A percentile compares a stretch with the other conserved stretches of the same genome.
Evolutionary conservation across 2,329 filamentous ascomycete species (phyloP).

Genomic region (Colletotrichum agaves): DNA sequence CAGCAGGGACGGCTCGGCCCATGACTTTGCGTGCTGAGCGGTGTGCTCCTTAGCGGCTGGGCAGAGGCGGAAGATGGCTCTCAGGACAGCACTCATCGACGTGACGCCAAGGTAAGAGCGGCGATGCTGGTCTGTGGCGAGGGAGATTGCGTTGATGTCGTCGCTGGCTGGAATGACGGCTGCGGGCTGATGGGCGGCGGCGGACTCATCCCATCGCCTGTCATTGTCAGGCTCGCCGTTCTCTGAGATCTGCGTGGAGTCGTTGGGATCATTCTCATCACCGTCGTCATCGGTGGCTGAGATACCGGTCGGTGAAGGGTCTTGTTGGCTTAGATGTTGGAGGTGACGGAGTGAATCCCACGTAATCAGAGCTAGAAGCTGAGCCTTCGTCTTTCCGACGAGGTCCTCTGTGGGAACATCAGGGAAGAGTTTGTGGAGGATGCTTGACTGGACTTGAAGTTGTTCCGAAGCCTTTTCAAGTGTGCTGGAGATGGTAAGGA

Average conservation of each 20-base stretch:
- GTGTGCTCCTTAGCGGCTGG: conserved; percentile 45
- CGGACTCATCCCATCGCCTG: conserved; percentile 45
- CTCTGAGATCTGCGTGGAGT: conserved; percentile 43
- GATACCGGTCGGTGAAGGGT: conserved; percentile 14
- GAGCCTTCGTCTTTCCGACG: conserved; percentile 38
- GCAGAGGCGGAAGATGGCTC: conserved; percentile 61
- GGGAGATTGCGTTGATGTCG: conserved; percentile 50
- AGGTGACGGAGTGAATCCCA: conserved; percentile 7
- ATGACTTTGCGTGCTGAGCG: conserved; percentile 41
- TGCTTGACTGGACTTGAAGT: conserved; percentile 39
- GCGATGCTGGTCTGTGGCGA: conserved; percentile 64
- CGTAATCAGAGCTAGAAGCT: conserved; percentile 39
- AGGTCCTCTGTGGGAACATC: conserved; percentile 36
- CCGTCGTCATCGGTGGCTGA: conserved; percentile 12
- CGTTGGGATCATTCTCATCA: conserved; percentile 28
- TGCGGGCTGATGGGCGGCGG: conserved; percentile 39
- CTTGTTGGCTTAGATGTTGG: background rate
- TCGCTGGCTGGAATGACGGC: conserved; percentile 42
- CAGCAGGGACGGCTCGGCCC: conserved; percentile 41
- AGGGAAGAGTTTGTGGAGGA: conserved; percentile 42
- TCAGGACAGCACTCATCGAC: conserved; percentile 70
- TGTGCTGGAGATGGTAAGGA: conserved; percentile 36
- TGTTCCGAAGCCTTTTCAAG: conserved; percentile 43
- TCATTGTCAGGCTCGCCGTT: conserved; percentile 43
- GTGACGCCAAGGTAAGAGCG: conserved; percentile 73